Percentiles rank a stretch among this genome's conserved stretches.
These are phyloP conservation scores for Lycium barbarum DNA, from an alignment of 257 asterid species.

Conservation along the genomic window DNA sequence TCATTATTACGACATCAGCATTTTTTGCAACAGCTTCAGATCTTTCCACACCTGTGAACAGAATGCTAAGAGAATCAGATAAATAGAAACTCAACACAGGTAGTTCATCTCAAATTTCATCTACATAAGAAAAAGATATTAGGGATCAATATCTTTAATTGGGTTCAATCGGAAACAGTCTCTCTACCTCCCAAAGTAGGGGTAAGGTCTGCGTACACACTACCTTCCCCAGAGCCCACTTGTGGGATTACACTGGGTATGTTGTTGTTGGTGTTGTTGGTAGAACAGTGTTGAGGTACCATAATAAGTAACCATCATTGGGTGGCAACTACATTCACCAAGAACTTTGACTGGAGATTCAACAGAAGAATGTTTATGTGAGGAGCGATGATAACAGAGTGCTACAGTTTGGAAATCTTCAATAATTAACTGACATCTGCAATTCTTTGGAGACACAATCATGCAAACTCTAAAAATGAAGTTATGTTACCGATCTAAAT, in stretches of 20 bases:
- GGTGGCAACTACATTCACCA: not conserved
- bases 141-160: not conserved
- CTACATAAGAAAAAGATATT: not conserved
- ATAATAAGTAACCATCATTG: not conserved
- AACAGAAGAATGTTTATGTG: not conserved
- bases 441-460: not conserved
- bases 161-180: not conserved
- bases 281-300: not conserved
- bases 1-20: conserved; percentile 88
- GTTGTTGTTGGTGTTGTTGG: too few species aligned
- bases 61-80: conserved; percentile 23
- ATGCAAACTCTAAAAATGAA: conserved; percentile 9
- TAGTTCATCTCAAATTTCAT: conserved; percentile 21
- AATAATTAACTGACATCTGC: not conserved
- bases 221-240: too few species aligned
- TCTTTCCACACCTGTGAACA: conserved; percentile 80
- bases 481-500: not conserved
- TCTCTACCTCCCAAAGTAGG: too few species aligned
- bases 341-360: not conserved
- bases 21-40: conserved; percentile 83
- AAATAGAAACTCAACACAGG: not conserved
- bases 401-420: not conserved
- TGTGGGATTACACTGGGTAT: too few species aligned
- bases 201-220: too few species aligned
- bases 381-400: not conserved